Conservation (phyloP, 441 rosid genomes). For the Pelargonium citronellum region DNA sequence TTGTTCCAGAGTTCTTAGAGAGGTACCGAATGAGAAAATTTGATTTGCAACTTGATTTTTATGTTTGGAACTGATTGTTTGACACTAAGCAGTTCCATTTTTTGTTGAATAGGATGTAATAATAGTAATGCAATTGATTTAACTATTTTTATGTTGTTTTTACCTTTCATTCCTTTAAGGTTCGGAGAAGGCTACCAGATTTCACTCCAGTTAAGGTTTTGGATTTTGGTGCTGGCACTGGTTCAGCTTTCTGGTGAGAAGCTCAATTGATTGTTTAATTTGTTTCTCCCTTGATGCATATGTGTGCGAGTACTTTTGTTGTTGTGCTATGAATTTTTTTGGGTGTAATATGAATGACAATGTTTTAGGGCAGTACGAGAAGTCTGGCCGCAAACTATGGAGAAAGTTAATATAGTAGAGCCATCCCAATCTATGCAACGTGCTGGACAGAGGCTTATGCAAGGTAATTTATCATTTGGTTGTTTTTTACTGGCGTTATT, state of each 20-base stretch:
- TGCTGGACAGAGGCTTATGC: conserved; percentile 71
- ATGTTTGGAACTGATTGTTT: not conserved
- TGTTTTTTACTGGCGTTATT: too few relatives aligned
- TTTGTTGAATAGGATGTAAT: too few relatives aligned
- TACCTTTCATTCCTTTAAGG: conserved; percentile 27
- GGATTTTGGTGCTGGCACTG: conserved; percentile 94
- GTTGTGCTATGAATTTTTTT: not conserved
- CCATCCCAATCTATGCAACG: conserved; percentile 96
- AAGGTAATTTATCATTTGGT: conserved; percentile 35
- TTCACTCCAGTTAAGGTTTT: conserved; percentile 62
- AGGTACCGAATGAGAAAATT: conserved; percentile 32
- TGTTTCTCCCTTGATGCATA: not conserved
- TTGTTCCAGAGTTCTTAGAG: conserved; percentile 62
- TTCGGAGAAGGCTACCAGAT: conserved; percentile 59
- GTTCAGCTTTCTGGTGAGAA: conserved; percentile 88
- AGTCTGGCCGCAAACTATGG: conserved; percentile 76
- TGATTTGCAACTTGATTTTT: not conserved
- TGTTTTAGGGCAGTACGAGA: conserved; percentile 65
- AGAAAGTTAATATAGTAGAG: conserved; percentile 72
- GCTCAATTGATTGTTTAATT: conserved; percentile 8
- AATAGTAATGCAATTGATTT: not conserved
- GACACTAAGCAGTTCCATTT: not conserved
- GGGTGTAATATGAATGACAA: conserved; percentile 9
- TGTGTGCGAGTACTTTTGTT: not conserved
- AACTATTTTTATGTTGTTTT: not conserved